phyloP scores from a whole-genome alignment of 2,329 filamentous ascomycete genomes.

The Huntiella savannae region DNA sequence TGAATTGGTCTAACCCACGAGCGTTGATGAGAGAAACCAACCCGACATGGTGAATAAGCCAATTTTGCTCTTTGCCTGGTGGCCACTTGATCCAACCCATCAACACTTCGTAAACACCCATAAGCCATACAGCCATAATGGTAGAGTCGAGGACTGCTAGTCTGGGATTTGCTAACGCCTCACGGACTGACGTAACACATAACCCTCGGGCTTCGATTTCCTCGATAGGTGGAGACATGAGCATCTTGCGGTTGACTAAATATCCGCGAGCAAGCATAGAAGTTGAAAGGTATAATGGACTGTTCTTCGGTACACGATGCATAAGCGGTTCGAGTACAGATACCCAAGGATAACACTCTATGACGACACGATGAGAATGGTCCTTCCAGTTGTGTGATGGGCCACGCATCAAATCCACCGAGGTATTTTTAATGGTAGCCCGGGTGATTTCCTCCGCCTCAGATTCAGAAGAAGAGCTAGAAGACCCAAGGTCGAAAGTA shows the following conservation, averaged over 20 bases:
- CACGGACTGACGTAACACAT: constrained; percentile 7
- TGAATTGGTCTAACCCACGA: constrained; percentile 8
- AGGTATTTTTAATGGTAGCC: not conserved
- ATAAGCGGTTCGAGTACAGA: constrained; percentile 9
- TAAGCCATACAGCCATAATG: constrained; percentile 9
- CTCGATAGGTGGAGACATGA: not conserved
- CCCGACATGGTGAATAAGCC: constrained; percentile 9
- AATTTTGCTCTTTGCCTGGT: not conserved
- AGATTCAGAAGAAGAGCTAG: not conserved
- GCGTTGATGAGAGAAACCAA: constrained; percentile 6
- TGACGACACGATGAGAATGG: constrained; percentile 7
- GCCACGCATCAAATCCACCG: not conserved
- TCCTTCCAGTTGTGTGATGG: constrained; percentile 5
- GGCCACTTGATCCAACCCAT: constrained; percentile 9
- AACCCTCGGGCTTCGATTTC: constrained; percentile 2
- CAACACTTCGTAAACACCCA: constrained; percentile 10
- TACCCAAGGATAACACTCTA: constrained; percentile 12
- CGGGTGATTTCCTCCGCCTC: not conserved
- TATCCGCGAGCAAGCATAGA: constrained; percentile 9
- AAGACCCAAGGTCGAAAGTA: not conserved
- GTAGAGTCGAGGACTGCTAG: constrained; percentile 5
- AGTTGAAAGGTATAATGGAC: constrained; percentile 8
- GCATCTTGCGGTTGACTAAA: constrained; percentile 6
- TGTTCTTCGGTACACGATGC: constrained; percentile 3
- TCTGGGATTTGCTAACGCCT: constrained; percentile 2